Conservation (phyloP, 78 protist genomes). For the Guillardia theta region DNA sequence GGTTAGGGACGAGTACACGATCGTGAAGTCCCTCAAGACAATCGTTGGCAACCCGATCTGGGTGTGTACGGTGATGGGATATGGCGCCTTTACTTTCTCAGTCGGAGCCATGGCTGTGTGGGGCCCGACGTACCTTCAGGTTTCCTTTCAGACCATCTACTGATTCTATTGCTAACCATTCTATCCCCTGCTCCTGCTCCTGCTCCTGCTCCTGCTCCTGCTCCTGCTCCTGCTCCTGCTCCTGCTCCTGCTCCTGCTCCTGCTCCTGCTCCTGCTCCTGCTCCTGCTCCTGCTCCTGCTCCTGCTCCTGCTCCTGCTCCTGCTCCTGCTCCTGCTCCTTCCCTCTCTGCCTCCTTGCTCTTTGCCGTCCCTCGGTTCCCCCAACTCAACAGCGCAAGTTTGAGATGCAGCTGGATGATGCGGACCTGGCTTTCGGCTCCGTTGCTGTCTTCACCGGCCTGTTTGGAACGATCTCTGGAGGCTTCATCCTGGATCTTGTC, state of each 20-base stretch:
- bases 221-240: no score
- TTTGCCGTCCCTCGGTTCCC: not conserved
- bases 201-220: no score
- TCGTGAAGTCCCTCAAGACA: not conserved
- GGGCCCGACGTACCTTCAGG: constrained; percentile 26
- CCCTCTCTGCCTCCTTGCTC: not conserved
- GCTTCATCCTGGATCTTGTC: not conserved
- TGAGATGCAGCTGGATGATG: not conserved
- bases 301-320: not conserved
- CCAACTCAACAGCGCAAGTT: not conserved
- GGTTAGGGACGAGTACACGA: no score
- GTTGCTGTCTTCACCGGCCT: constrained; percentile 18
- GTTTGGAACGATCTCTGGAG: not conserved
- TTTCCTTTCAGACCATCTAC: not conserved
- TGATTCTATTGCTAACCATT: no score
- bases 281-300: not conserved
- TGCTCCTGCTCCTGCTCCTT: not conserved
- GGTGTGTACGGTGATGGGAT: not conserved
- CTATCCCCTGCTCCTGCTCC: no score
- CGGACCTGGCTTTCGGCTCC: not conserved
- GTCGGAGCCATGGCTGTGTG: constrained; percentile 2
- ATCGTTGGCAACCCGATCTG: not conserved
- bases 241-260: no score
- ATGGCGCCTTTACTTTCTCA: not conserved
- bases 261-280: no score